phyloP scores from a whole-genome alignment of 306 rosid genomes.

The Mucuna pruriens region DNA sequence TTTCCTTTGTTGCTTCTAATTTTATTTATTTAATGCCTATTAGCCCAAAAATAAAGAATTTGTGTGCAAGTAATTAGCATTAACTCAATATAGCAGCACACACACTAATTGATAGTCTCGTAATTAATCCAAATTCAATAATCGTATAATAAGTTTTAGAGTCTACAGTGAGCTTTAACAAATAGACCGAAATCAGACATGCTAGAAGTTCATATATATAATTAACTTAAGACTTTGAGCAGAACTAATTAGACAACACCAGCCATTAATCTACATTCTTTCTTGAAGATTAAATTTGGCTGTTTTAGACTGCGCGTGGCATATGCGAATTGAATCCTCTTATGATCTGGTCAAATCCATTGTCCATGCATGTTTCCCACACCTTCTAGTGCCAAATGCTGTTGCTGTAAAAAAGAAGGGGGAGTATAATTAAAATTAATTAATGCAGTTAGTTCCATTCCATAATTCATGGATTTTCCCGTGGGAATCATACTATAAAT shows the following conservation, averaged over 20 bases:
- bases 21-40: not conserved
- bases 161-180: not conserved
- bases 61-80: not conserved
- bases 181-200: slow-evolving; percentile 18
- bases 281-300: slow-evolving; percentile 64
- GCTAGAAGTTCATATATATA: slow-evolving; percentile 21
- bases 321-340: slow-evolving; percentile 51
- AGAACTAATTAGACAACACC: not conserved
- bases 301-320: slow-evolving; percentile 60
- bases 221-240: not conserved
- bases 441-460: not conserved
- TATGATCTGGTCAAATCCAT: slow-evolving; percentile 50
- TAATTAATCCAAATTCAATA: not conserved
- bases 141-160: not conserved
- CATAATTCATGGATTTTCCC: not conserved
- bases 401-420: slow-evolving; percentile 44
- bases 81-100: not conserved
- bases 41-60: not conserved
- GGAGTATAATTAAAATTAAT: not conserved
- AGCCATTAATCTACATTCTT: slow-evolving; percentile 40
- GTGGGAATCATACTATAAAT: not conserved
- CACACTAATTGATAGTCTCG: not conserved
- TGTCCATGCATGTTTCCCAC: slow-evolving; percentile 63
- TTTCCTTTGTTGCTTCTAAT: not conserved
- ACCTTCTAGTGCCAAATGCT: slow-evolving; percentile 64